Percentiles rank a stretch among this genome's conserved stretches.
Conservation (phyloP, 2,329 filamentous ascomycete species). For the Cadophora malorum region DNA sequence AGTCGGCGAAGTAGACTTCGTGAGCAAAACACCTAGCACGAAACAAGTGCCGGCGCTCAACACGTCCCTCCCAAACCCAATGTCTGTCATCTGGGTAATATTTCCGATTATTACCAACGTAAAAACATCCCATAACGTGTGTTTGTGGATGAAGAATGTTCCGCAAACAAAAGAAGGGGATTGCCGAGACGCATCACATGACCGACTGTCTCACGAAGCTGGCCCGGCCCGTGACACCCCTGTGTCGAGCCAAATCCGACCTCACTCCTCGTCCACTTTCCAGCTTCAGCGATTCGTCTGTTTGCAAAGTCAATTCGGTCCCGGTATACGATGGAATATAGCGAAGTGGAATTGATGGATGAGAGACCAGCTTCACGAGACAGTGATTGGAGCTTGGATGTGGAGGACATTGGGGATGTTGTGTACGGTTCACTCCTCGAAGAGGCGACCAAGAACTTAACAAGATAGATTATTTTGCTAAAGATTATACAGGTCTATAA, state of each 20-base stretch:
- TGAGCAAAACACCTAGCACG: neutral
- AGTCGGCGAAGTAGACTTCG: neutral
- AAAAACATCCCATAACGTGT: no score
- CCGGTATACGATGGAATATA: neutral
- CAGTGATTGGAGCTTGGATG: conserved; percentile 28
- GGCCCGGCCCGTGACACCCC: conserved; percentile 7
- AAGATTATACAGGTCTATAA: conserved; percentile 14
- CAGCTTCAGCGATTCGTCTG: neutral
- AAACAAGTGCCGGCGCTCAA: no score
- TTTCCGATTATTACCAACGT: no score
- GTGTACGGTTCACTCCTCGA: conserved; percentile 4
- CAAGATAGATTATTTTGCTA: no score
- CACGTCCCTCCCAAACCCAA: no score
- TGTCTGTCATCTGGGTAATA: neutral
- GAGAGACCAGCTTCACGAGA: conserved; percentile 24
- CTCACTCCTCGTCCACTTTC: neutral
- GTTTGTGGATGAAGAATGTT: neutral
- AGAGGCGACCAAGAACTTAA: no score
- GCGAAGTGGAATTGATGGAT: neutral
- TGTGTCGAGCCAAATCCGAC: conserved; percentile 5
- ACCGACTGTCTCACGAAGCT: neutral
- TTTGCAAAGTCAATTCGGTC: neutral
- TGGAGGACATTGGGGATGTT: conserved; percentile 33
- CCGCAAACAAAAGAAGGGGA: neutral
- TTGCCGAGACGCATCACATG: neutral